Conservation (phyloP, 129 eudicot species). For the Tanacetum coccineum region DNA sequence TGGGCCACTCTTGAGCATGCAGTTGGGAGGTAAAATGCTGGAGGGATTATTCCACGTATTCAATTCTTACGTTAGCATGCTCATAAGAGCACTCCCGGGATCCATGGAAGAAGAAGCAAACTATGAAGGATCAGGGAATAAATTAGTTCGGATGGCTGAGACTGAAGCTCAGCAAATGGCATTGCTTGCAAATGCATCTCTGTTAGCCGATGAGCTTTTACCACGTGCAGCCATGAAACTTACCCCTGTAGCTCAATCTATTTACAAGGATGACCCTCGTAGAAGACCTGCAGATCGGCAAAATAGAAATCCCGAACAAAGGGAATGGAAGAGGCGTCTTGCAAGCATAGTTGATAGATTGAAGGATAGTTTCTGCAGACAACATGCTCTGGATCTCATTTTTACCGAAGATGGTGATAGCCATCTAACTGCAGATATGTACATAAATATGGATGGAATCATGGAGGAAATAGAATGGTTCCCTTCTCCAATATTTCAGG, state of each 20-base stretch:
- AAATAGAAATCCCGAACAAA: constrained; percentile 82
- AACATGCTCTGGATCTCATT: constrained; percentile 93
- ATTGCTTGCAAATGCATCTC: constrained; percentile 92
- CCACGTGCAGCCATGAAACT: constrained; percentile 99
- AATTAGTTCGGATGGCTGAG: constrained; percentile 88
- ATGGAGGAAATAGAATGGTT: constrained; percentile 85
- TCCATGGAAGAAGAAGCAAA: constrained; percentile 87
- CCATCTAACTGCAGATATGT: constrained; percentile 85
- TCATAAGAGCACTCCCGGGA: constrained; percentile 89
- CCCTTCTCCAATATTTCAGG: constrained; percentile 97
- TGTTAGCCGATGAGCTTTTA: constrained; percentile 83
- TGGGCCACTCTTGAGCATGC: constrained; percentile 92
- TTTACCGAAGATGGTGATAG: constrained; percentile 96
- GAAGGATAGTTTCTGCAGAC: constrained; percentile 91
- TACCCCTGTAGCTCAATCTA: constrained; percentile 45
- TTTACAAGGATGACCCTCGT: constrained; percentile 64
- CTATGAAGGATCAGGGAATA: constrained; percentile 68
- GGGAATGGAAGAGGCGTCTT: constrained; percentile 97
- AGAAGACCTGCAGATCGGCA: constrained; percentile 71
- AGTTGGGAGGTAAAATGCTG: constrained; percentile 86
- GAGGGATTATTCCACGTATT: constrained; percentile 89
- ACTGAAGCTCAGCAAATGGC: constrained; percentile 96
- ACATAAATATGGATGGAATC: constrained; percentile 84
- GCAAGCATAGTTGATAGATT: constrained; percentile 79
- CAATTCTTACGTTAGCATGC: constrained; percentile 67